Percentiles rank a stretch among this genome's conserved stretches.
phyloP scores from a whole-genome alignment of 805 yeast species.

The Yarrowia phangngaensis region DNA sequence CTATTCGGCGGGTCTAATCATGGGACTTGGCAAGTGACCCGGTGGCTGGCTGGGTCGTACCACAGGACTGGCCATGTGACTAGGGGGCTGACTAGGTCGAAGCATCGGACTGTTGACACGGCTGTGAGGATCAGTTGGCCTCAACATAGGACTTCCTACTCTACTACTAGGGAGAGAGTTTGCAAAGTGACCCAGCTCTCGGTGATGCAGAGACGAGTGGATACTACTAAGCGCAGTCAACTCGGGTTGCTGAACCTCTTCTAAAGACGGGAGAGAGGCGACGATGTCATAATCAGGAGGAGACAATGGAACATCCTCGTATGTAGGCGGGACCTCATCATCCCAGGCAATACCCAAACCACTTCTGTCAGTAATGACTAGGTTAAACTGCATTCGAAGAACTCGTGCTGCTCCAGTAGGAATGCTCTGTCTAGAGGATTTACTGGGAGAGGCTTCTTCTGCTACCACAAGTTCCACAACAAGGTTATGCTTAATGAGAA shows the following conservation, averaged over 20 bases:
- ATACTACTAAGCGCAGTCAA: constrained; percentile 14
- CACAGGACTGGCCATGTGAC: constrained; percentile 20
- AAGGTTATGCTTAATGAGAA: constrained; percentile 69
- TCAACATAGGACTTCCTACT: constrained; percentile 20
- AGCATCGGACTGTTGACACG: constrained; percentile 10
- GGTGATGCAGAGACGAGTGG: constrained; percentile 16
- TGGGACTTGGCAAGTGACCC: constrained; percentile 12
- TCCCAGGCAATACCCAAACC: constrained; percentile 98
- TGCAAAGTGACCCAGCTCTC: constrained; percentile 19
- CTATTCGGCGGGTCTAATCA: constrained; percentile 14
- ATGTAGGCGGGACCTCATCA: constrained; percentile 97
- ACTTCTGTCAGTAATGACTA: constrained; percentile 80
- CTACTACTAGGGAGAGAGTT: constrained; percentile 24
- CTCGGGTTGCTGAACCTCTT: constrained; percentile 29
- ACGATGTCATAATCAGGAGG: constrained; percentile 72
- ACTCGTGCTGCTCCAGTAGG: constrained; percentile 92
- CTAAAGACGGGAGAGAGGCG: constrained; percentile 34
- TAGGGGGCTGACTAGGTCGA: constrained; percentile 21
- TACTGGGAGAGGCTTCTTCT: constrained; percentile 54
- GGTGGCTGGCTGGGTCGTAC: constrained; percentile 16
- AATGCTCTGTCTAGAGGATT: constrained; percentile 38
- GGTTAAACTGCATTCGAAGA: constrained; percentile 85
- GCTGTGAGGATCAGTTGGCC: constrained; percentile 6
- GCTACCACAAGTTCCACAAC: constrained; percentile 90
- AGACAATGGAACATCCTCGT: constrained; percentile 77